phyloP scores from a whole-genome alignment of 805 yeast genomes.

The Huiozyma sinensis region DNA sequence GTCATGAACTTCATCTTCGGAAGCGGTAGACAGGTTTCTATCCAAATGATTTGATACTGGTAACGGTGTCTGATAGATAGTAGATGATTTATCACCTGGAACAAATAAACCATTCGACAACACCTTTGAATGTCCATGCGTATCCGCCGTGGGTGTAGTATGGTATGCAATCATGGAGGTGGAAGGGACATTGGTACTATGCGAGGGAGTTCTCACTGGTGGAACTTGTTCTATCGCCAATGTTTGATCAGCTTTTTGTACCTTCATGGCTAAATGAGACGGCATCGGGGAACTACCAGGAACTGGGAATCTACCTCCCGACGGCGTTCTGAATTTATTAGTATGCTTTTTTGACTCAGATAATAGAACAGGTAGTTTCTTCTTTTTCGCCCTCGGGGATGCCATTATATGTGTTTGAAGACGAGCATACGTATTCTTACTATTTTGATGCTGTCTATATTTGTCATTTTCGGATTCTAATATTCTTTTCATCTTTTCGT shows the following conservation, averaged over 20 bases:
- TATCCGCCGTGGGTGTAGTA: background rate
- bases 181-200: constrained; percentile 10
- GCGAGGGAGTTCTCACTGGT: constrained; percentile 7
- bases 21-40: background rate
- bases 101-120: constrained; percentile 1
- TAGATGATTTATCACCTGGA: constrained; percentile 4
- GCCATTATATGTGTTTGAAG: constrained; percentile 22
- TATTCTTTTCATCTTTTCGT: constrained; percentile 20
- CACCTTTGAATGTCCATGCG: background rate
- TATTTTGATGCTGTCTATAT: constrained; percentile 8
- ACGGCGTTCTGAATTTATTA: constrained; percentile 22
- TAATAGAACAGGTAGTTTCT: constrained; percentile 24
- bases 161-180: constrained; percentile 2
- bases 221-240: no score
- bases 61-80: constrained; percentile 14
- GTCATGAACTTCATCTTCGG: constrained; percentile 5
- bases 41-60: background rate
- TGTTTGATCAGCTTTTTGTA: constrained; percentile 2
- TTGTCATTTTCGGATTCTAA: constrained; percentile 16
- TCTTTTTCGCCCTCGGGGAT: constrained; percentile 19
- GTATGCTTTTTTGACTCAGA: constrained; percentile 16
- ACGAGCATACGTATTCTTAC: constrained; percentile 21
- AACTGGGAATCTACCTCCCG: constrained; percentile 7
- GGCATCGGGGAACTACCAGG: constrained; percentile 16
- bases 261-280: constrained; percentile 23